These are phyloP conservation scores for Amphicarpaea edgeworthii DNA, from an alignment of 306 rosid species.

Conservation along the genomic window DNA sequence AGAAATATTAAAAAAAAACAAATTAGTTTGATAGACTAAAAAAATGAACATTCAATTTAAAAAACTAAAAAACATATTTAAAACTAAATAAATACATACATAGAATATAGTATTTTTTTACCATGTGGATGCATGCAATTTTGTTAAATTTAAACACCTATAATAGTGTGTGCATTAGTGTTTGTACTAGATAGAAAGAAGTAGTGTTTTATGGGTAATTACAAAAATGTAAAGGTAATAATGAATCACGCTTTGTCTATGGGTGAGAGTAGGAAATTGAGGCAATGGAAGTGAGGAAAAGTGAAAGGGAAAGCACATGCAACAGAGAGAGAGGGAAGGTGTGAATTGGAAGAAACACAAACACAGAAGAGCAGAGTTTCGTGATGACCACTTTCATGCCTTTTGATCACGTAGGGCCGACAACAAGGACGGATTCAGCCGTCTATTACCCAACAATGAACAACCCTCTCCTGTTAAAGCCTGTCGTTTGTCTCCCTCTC, in stretches of 20 bases:
- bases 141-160: background rate
- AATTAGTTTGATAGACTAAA: too few relatives aligned
- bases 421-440: conserved; percentile 75
- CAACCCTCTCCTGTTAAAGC: conserved; percentile 61
- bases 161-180: background rate
- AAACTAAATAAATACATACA: too few relatives aligned
- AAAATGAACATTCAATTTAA: too few relatives aligned
- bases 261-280: background rate
- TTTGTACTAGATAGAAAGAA: background rate
- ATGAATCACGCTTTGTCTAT: conserved; percentile 1
- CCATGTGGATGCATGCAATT: background rate
- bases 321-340: background rate
- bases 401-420: conserved; percentile 60
- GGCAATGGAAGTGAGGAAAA: conserved; percentile 11
- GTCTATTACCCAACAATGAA: conserved; percentile 71
- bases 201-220: background rate
- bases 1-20: too few relatives aligned
- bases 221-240: background rate
- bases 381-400: conserved; percentile 55
- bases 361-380: conserved; percentile 45
- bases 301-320: conserved; percentile 19
- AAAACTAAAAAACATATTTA: too few relatives aligned
- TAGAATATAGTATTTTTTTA: too few relatives aligned
- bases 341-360: conserved; percentile 24
- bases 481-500: conserved; percentile 56